Evolutionary conservation across 1,139 yeast genomes (phyloP), one percentile per base, ranked within the genome.

Genomic region (Pichia sp.): DNA sequence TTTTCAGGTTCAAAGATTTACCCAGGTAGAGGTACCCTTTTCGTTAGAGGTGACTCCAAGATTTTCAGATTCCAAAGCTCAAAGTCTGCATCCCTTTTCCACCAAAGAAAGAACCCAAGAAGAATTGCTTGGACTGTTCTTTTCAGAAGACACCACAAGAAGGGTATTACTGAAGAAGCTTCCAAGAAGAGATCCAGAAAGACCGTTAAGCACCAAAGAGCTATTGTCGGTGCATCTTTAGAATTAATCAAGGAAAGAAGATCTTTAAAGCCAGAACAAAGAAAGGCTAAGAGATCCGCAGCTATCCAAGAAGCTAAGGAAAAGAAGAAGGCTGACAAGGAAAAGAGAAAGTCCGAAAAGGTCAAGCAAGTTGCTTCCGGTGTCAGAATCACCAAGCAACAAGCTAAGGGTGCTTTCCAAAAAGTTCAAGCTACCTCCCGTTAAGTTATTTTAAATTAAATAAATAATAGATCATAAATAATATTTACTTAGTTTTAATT

Each of bases 21-120:
- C 95, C 98, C 98, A 80, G 97, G 98, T 77, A 86, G 97, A 82
- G 98, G 98, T 78, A 87, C 95, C 72, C 84, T 92, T 73, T 92
- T 87, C 71, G 92, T 92, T 75, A 90, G 99, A 79, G 97, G 97
- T 67, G 99, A 92, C 88, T 88, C 97, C 69, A 92, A 92, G 81
- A 75, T 90, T 69, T 92, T 92, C 95, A 88, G 99, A 83, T 92
- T 94, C 95, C 95, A 85, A 75, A 83, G 88, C 71, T 86, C 97
- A 63, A 94, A 92, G 79, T 81, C 95, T 69, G 94, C 95, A 66
- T 88, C 98, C 70, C 84, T 92, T 68, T 92, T 92, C 95, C 82
- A 83, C 69, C 99, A 94, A 81, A 88, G 97, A 84, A 92, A 92
- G 95, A 92, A 94, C 90, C 99, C 98, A 77, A 88, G 98, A 83